Percentiles rank a stretch among this genome's conserved stretches.
Evolutionary conservation across 345 rosid genomes (phyloP).

Genomic region (Iberis pinnata): DNA sequence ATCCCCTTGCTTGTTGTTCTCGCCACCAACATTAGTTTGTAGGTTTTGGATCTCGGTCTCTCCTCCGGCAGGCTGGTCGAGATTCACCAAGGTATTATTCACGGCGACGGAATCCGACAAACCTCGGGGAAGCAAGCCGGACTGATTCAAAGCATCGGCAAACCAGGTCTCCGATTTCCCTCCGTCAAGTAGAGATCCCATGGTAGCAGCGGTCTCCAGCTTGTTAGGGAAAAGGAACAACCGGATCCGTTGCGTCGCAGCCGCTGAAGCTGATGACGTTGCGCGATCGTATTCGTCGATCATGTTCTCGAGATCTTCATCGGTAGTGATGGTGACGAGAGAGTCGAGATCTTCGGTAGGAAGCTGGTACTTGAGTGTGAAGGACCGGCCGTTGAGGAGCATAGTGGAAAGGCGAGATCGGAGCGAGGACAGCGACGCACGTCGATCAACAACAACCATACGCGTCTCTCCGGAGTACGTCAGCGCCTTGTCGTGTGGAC

Average conservation of each 20-base stretch:
- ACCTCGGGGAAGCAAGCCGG: slow-evolving; percentile 56
- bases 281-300: slow-evolving; percentile 68
- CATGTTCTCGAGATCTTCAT: slow-evolving; percentile 84
- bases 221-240: slow-evolving; percentile 59
- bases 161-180: slow-evolving; percentile 80
- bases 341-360: slow-evolving; percentile 85
- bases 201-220: slow-evolving; percentile 65
- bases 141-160: slow-evolving; percentile 68
- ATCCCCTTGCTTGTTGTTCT: slow-evolving; percentile 31
- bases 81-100: slow-evolving; percentile 43
- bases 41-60: slow-evolving; percentile 23
- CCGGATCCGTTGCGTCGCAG: slow-evolving; percentile 44
- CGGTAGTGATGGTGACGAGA: slow-evolving; percentile 62
- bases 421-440: slow-evolving; percentile 45
- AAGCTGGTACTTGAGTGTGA: slow-evolving; percentile 76
- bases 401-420: slow-evolving; percentile 52
- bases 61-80: slow-evolving; percentile 32
- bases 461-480: slow-evolving; percentile 70
- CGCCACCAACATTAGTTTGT: slow-evolving; percentile 16
- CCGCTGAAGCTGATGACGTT: slow-evolving; percentile 30
- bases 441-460: slow-evolving; percentile 55
- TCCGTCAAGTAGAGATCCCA: slow-evolving; percentile 60
- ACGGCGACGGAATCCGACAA: slow-evolving; percentile 56
- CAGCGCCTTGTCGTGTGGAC: slow-evolving; percentile 76
- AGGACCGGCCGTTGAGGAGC: slow-evolving; percentile 57